Percentiles rank a stretch among this genome's conserved stretches.
phyloP scores from a whole-genome alignment of 768 basidiomycete genomes.

The Phlegmacium glaucopus region DNA sequence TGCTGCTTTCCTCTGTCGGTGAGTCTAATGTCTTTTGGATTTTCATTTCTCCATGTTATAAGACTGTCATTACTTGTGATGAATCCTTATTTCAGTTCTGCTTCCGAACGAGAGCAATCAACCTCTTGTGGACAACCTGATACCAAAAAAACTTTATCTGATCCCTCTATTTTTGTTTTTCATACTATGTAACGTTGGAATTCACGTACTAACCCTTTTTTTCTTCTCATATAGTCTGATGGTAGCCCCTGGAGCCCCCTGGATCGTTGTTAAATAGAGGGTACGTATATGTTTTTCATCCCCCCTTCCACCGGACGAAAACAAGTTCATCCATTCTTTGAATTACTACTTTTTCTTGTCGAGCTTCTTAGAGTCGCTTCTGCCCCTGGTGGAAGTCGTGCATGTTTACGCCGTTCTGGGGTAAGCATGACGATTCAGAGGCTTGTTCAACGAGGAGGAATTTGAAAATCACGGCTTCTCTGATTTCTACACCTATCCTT shows the following conservation, averaged over 20 bases:
- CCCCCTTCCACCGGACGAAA: constrained; percentile 51
- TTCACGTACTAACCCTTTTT: constrained; percentile 16
- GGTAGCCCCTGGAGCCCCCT: background rate
- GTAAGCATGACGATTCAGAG: constrained; percentile 32
- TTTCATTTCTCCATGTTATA: constrained; percentile 6
- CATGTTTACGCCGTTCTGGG: constrained; percentile 47
- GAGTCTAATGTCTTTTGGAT: background rate
- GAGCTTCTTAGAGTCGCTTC: constrained; percentile 32
- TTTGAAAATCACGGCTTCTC: constrained; percentile 68
- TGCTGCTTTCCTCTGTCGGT: background rate
- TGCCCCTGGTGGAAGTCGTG: constrained; percentile 29
- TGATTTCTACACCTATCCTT: too few relatives aligned
- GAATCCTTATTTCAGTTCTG: constrained; percentile 68
- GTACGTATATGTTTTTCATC: constrained; percentile 15
- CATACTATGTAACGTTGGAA: background rate
- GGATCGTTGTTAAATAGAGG: constrained; percentile 6
- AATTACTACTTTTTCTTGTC: constrained; percentile 34
- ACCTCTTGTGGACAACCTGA: constrained; percentile 71
- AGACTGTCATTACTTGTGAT: constrained; percentile 33
- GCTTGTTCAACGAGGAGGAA: constrained; percentile 31
- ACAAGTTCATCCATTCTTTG: constrained; percentile 87
- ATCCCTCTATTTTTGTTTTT: constrained; percentile 21
- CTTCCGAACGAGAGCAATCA: constrained; percentile 72
- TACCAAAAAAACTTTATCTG: constrained; percentile 58
- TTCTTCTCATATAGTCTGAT: background rate